phyloP scores from a whole-genome alignment of 2,329 filamentous ascomycete genomes.

The Zalaria sp. region DNA sequence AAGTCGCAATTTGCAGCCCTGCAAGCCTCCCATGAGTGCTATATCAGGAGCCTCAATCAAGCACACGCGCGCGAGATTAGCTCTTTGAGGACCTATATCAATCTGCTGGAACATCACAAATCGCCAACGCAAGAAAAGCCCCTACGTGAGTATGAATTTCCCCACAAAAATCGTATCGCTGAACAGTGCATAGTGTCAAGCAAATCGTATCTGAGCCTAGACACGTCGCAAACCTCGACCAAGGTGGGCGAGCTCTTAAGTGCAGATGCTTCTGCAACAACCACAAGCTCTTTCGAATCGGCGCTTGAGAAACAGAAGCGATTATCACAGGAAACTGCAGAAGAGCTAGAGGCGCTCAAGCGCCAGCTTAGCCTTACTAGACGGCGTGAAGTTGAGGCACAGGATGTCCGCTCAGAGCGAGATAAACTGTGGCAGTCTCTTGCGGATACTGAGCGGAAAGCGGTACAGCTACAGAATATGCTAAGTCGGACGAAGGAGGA shows the following conservation, averaged over 20 bases:
- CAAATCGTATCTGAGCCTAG: conserved; percentile 7
- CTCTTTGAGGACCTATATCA: conserved; percentile 23
- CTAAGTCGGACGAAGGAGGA: conserved; percentile 23
- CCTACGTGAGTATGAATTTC: too few species aligned
- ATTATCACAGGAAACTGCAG: conserved; percentile 12
- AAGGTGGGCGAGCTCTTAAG: conserved; percentile 1
- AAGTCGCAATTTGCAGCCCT: conserved; percentile 20
- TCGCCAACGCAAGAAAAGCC: not conserved
- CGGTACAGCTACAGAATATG: conserved; percentile 25
- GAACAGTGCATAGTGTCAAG: too few species aligned
- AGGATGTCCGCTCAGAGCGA: conserved; percentile 22
- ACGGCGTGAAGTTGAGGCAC: conserved; percentile 18
- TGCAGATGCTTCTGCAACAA: conserved; percentile 8
- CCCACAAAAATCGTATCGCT: too few species aligned
- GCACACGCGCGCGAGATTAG: conserved; percentile 25
- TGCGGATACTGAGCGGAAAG: conserved; percentile 20
- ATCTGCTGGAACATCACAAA: conserved; percentile 21
- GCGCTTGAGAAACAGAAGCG: conserved; percentile 15
- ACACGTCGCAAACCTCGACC: conserved; percentile 5
- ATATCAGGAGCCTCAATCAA: conserved; percentile 20
- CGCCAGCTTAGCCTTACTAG: conserved; percentile 21
- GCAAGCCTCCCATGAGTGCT: conserved; percentile 23
- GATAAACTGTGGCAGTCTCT: conserved; percentile 23
- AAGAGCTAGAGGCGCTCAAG: conserved; percentile 24
- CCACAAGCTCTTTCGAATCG: conserved; percentile 9